Evolutionary conservation across 108 stramenopile genomes (phyloP).

Genomic region (Aurantiochytrium sp.): DNA sequence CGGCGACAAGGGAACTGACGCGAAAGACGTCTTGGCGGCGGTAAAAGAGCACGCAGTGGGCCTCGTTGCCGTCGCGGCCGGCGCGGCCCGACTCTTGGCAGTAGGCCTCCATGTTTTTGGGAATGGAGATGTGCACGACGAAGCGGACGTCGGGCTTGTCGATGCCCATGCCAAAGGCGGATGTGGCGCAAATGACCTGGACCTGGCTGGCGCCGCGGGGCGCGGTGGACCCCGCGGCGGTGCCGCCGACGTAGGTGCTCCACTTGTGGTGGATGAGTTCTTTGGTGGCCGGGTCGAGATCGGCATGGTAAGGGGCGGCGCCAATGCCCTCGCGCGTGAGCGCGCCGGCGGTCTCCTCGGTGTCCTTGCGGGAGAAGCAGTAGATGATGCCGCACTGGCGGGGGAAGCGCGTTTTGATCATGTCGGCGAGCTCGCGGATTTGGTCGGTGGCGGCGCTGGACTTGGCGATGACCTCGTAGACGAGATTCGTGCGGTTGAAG

Average conservation of each 20-base stretch:
- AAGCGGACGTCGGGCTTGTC: slow-evolving; percentile 82
- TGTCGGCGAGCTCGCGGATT: slow-evolving; percentile 70
- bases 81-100: slow-evolving; percentile 85
- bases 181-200: slow-evolving; percentile 86
- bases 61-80: slow-evolving; percentile 80
- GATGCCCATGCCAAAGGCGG: slow-evolving; percentile 82
- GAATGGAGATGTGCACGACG: slow-evolving; percentile 94
- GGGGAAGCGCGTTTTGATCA: slow-evolving; percentile 61
- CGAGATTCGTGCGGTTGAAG: slow-evolving; percentile 90
- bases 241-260: neutral
- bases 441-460: slow-evolving; percentile 58
- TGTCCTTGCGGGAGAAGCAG: slow-evolving; percentile 88
- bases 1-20: neutral
- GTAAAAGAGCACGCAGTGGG: slow-evolving; percentile 91
- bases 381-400: slow-evolving; percentile 90
- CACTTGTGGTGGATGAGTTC: slow-evolving; percentile 2
- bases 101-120: slow-evolving; percentile 90
- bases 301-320: slow-evolving; percentile 91
- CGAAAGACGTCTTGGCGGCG: neutral
- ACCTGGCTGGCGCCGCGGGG: slow-evolving; percentile 73
- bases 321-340: slow-evolving; percentile 62
- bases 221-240: slow-evolving; percentile 73
- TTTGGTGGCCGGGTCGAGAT: slow-evolving; percentile 58
- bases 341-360: slow-evolving; percentile 72
- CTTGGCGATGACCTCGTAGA: slow-evolving; percentile 85